Base-by-base conservation (phyloP, 768 basidiomycete species). In the Mycena chlorophos region DNA sequence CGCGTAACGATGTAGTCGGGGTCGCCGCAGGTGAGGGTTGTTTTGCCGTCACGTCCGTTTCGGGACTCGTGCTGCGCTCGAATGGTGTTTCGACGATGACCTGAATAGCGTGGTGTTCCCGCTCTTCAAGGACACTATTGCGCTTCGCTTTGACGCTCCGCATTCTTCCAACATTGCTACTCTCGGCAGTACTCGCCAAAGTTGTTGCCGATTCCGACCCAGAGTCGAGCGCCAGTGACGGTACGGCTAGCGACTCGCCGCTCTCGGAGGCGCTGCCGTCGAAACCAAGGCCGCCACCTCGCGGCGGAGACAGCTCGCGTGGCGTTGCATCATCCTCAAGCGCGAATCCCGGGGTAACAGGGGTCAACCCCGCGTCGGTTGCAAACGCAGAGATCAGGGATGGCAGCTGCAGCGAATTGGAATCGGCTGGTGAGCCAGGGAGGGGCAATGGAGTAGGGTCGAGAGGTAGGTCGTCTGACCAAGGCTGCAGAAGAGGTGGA, bases 301-400 rank as follows among this genome's bases (percentile, higher is more conserved):
- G 8, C 8, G 31, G 8, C 17, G 31, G 31, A 17, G 31, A 34
- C 31, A 34, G 31, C 31, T 34, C 31, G 31, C 31, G 31, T 8
- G 31, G 31, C 8, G 31, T 8, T 34, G 31, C 31, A 34, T 34
- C 31, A 17, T 17, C 31, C 13, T 42, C 8, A 8, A 12, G 13
- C 8, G 14, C 40, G 29, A 53, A 61, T n/a, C 28, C 48, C 14
- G 56, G 62, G 1, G 56, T 50, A 1, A 56, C 5, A 17, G 60
- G 52, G n/a, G 52, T 57, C 45, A 54, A 51, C n/a, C 23, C 37
- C 31, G 49, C 45, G 13, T 58, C 57, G 2, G 25, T 6, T 2
- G 57, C 14, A n/a, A 58, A 62, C 16, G 60, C 60, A 5, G 60
- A 55, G 13, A 61, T 55, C 52, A 61, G 60, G 6, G 60, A 54